Evolutionary conservation across 805 yeast genomes (phyloP), one percentile per base, ranked within the genome.

Genomic region (Candida parachauliodes): DNA sequence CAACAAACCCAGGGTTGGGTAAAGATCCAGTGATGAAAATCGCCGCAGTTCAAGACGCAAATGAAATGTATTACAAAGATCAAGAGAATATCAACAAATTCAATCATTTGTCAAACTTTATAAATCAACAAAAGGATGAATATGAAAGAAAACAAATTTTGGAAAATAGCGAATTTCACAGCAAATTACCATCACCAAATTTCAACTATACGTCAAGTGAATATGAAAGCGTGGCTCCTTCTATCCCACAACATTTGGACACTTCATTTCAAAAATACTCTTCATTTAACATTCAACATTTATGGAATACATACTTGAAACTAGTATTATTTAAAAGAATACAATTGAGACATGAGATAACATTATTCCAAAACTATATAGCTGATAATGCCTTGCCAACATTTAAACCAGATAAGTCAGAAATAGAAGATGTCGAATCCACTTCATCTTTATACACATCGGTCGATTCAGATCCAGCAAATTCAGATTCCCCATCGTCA

Each of bases 311-410:
- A 15, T 68, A 68, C 43, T 56, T 68, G 36, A 35, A 49, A 32
- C 49, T 52, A 32, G 71, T 67, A 5, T 40, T 66, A n/a, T 50
- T 51, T 21, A 63, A 59, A 46, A 44, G 74, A 20, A 65, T 68
- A 32, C 58, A 59, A 40, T 50, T 68, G 34, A 51, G 72, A 30
- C 72, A 65, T 43, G 74, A 68, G 39, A 65, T 68, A 40, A 50
- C 46, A 21, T 42, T 55, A 34, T 68, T 57, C 54, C 68, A 64
- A 43, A 46, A 51, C 31, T 36, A 52, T 12, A 39, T 44, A 10
- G 44, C 40, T 8, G 35, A 37, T 3, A 36, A 9, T 20, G 15
- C 18, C 6, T n/a, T 23, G n/a, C 28, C 24, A 9, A 14, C 17
- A n/a, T 12, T 23, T 14, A 11, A 29, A 17, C 15, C 26, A 11